phyloP scores from a whole-genome alignment of 148 eudicot genomes.

The Limonium bicolor region DNA sequence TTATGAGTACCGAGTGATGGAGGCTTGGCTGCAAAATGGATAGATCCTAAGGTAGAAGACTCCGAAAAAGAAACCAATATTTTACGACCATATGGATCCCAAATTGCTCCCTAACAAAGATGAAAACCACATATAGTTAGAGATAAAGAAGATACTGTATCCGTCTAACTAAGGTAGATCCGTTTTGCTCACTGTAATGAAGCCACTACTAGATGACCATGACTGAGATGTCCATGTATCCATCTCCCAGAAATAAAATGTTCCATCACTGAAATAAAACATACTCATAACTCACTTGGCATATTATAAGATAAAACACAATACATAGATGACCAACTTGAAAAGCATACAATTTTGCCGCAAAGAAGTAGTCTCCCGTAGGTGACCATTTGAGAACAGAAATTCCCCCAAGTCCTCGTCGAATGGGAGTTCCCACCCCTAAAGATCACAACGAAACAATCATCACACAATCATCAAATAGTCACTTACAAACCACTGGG shows the following conservation, averaged over 20 bases:
- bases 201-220: conserved; percentile 87
- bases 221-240: conserved; percentile 90
- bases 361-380: conserved; percentile 84
- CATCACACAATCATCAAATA: too few relatives aligned
- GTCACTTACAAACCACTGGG: too few relatives aligned
- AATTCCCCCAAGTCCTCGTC: conserved; percentile 89
- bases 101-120: conserved; percentile 64
- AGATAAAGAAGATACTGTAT: neutral
- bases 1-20: conserved; percentile 77
- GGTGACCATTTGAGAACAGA: conserved; percentile 92
- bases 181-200: conserved; percentile 61
- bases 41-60: conserved; percentile 69
- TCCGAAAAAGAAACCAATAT: conserved; percentile 75
- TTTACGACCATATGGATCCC: conserved; percentile 98
- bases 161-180: neutral
- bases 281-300: neutral
- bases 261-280: conserved; percentile 64
- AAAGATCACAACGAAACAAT: conserved; percentile 7
- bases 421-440: conserved; percentile 90
- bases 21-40: conserved; percentile 95
- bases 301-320: neutral
- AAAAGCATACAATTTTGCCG: conserved; percentile 73
- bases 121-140: neutral
- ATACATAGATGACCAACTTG: neutral
- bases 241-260: conserved; percentile 98